Conservation (phyloP, 2,329 filamentous ascomycete species). For the Alternaria viburni region DNA sequence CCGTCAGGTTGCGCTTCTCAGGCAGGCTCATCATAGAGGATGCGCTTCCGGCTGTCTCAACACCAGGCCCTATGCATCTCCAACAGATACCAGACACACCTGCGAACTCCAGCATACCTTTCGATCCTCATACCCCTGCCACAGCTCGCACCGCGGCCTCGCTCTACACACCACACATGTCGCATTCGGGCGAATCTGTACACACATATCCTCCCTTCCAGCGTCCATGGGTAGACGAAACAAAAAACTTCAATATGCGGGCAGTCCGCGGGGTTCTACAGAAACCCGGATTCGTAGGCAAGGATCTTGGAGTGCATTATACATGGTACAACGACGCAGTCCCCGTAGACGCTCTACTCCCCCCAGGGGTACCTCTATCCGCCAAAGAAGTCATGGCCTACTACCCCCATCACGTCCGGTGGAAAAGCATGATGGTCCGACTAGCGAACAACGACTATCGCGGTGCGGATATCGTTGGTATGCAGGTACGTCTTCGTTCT, state of each 20-base stretch:
- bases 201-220: constrained; percentile 12
- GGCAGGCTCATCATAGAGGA: constrained; percentile 4
- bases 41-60: neutral
- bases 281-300: neutral
- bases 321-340: constrained; percentile 30
- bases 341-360: constrained; percentile 29
- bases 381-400: constrained; percentile 34
- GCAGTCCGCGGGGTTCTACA: constrained; percentile 2
- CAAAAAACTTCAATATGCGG: constrained; percentile 20
- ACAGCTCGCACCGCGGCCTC: neutral
- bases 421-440: constrained; percentile 30
- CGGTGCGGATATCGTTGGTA: constrained; percentile 26
- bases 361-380: constrained; percentile 32
- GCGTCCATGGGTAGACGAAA: constrained; percentile 29
- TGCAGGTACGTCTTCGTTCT: constrained; percentile 16
- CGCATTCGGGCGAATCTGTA: neutral
- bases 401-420: constrained; percentile 37
- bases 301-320: constrained; percentile 6
- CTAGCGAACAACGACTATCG: constrained; percentile 30
- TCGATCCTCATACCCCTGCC: neutral
- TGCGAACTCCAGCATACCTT: neutral
- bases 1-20: constrained; percentile 19
- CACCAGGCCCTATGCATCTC: neutral
- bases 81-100: neutral
- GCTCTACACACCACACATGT: neutral